A percentile compares a stretch with the other conserved stretches of the same genome.
phyloP scores from a whole-genome alignment of 129 eudicot genomes.

The Lactuca sativa region DNA sequence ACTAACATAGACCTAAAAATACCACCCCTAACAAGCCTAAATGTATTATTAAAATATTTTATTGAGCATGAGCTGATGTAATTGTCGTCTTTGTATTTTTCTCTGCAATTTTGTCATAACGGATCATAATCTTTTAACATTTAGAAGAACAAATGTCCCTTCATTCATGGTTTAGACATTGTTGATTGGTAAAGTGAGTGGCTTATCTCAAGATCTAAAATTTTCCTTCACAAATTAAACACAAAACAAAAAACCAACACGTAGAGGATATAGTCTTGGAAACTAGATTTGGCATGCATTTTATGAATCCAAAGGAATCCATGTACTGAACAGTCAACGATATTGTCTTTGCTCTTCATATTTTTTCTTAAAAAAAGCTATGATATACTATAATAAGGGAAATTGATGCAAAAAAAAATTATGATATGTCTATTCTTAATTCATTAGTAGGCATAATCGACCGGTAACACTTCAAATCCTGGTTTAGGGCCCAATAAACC shows the following conservation, averaged over 20 bases:
- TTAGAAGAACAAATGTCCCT: background rate
- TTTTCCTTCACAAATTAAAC: conserved; percentile 10
- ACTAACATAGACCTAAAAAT: background rate
- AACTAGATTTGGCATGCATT: conserved; percentile 8
- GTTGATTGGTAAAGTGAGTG: background rate
- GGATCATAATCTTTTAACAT: background rate
- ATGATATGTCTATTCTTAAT: too few species aligned
- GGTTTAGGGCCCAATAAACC: too few species aligned
- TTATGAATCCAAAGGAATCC: too few species aligned
- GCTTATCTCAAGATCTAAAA: too few species aligned
- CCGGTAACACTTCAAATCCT: too few species aligned
- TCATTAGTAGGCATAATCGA: too few species aligned
- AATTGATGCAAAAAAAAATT: too few species aligned
- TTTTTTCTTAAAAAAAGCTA: background rate
- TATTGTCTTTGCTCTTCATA: background rate
- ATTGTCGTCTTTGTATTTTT: background rate
- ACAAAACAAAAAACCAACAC: conserved; percentile 23
- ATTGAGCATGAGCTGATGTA: background rate
- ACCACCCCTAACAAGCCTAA: background rate
- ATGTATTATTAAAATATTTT: too few species aligned
- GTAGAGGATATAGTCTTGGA: conserved; percentile 1
- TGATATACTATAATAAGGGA: conserved; percentile 5
- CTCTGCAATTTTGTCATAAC: background rate
- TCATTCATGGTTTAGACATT: background rate
- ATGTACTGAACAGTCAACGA: conserved; percentile 10